Conservation (phyloP, 116 monocot species). For the Thalassia testudinum region DNA sequence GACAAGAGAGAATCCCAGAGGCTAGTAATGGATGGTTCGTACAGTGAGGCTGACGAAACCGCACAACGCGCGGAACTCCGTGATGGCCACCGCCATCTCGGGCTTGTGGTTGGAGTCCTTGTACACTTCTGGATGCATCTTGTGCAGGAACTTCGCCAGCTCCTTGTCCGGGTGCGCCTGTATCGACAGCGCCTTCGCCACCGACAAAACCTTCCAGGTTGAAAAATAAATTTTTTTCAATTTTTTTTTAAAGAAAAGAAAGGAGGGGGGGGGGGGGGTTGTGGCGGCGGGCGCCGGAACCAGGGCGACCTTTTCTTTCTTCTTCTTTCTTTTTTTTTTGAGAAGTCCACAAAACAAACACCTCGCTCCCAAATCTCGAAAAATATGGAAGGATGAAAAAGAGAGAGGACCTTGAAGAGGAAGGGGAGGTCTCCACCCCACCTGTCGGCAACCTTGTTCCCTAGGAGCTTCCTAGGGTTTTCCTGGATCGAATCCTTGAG, state of each 20-base stretch:
- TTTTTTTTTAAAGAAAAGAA: too few relatives aligned
- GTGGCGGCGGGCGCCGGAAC: too few relatives aligned
- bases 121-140: constrained; percentile 46
- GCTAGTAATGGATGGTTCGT: neutral
- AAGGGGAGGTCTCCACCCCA: constrained; percentile 85
- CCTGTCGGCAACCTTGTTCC: constrained; percentile 28
- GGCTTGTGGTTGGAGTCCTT: constrained; percentile 93
- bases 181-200: constrained; percentile 84
- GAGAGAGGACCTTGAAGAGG: constrained; percentile 67
- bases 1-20: neutral
- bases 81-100: constrained; percentile 90
- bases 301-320: too few relatives aligned
- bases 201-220: constrained; percentile 71
- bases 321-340: too few relatives aligned
- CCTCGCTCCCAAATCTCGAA: too few relatives aligned
- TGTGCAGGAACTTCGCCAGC: constrained; percentile 49
- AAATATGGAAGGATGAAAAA: neutral
- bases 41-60: constrained; percentile 45
- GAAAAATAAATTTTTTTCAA: too few relatives aligned
- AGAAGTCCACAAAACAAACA: too few relatives aligned
- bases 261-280: neutral
- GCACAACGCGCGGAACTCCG: constrained; percentile 78
- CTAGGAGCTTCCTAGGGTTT: constrained; percentile 30
- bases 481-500: constrained; percentile 41
- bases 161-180: constrained; percentile 94